Evolutionary conservation across 2,329 filamentous ascomycete genomes (phyloP).

Genomic region (Penicillium nordicum): DNA sequence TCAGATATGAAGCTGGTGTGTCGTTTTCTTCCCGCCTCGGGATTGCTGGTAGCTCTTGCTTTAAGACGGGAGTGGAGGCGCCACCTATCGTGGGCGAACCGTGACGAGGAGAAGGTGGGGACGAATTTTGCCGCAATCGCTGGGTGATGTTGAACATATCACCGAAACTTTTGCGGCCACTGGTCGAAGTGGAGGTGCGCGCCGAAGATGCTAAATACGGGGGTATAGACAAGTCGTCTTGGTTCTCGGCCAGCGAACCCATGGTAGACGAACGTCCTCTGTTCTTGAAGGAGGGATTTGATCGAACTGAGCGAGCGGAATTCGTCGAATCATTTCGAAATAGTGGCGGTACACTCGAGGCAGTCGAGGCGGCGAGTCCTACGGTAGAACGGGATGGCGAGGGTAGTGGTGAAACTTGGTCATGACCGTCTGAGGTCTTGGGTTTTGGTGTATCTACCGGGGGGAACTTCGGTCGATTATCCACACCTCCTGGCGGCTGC

Average conservation of each 20-base stretch:
- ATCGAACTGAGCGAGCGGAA: conserved; percentile 63
- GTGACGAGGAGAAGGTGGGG: conserved; percentile 63
- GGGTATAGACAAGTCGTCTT: conserved; percentile 66
- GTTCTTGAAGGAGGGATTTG: conserved; percentile 50
- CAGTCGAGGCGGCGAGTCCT: conserved; percentile 48
- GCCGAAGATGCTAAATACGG: conserved; percentile 55
- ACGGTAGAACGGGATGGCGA: conserved; percentile 54
- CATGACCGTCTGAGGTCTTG: conserved; percentile 28
- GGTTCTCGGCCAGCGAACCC: conserved; percentile 72
- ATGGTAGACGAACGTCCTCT: conserved; percentile 85
- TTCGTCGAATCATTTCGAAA: conserved; percentile 59
- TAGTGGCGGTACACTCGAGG: conserved; percentile 47
- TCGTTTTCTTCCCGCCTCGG: conserved; percentile 83
- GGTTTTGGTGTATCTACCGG: conserved; percentile 23
- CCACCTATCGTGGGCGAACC: conserved; percentile 59
- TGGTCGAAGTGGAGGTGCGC: conserved; percentile 76
- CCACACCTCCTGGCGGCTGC: conserved; percentile 11
- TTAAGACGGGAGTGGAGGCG: conserved; percentile 69
- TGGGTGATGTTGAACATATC: conserved; percentile 75
- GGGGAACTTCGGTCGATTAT: conserved; percentile 19
- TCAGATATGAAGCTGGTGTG: conserved; percentile 83
- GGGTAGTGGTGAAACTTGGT: conserved; percentile 41
- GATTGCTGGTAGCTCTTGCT: conserved; percentile 60
- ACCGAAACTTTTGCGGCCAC: conserved; percentile 87
- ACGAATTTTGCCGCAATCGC: conserved; percentile 77